Conservation (phyloP, 2,329 filamentous ascomycete species). For the Paramyrothecium roridum region DNA sequence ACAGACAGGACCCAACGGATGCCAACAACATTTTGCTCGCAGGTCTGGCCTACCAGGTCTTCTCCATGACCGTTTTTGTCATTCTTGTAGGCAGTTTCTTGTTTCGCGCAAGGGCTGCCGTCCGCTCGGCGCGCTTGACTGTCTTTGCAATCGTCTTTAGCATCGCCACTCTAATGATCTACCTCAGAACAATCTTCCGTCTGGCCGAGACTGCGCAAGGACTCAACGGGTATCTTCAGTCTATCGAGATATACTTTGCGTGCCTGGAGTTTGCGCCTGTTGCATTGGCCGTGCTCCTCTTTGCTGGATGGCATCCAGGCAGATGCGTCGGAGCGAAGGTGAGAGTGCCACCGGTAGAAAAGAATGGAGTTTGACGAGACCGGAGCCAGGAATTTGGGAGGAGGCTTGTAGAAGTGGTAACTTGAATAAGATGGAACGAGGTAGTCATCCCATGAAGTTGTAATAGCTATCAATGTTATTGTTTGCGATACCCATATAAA, state of each 20-base stretch:
- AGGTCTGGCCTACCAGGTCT: conserved; percentile 52
- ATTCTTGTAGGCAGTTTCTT: conserved; percentile 38
- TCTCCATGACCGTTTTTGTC: conserved; percentile 47
- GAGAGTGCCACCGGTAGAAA: not conserved
- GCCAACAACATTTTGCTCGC: conserved; percentile 54
- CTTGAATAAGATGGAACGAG: too few relatives aligned
- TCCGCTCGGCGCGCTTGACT: conserved; percentile 23
- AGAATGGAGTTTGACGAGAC: too few relatives aligned
- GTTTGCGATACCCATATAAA: too few relatives aligned
- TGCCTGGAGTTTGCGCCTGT: conserved; percentile 52
- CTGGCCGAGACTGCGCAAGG: conserved; percentile 53
- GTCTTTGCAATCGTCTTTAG: conserved; percentile 39
- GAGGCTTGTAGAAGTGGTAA: too few relatives aligned
- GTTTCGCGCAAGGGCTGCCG: conserved; percentile 26
- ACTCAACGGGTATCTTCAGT: conserved; percentile 38
- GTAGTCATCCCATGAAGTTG: too few relatives aligned
- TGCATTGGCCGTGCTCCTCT: conserved; percentile 43
- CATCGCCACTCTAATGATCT: conserved; percentile 44
- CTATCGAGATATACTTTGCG: conserved; percentile 51
- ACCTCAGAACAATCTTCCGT: conserved; percentile 50
- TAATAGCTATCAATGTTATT: too few relatives aligned
- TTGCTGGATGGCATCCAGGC: conserved; percentile 31
- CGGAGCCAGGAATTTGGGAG: too few relatives aligned
- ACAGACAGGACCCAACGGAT: conserved; percentile 44
- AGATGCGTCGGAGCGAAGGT: conserved; percentile 22